Base-by-base conservation (phyloP, 345 rosid genomes). In the Hibiscus trionum region DNA sequence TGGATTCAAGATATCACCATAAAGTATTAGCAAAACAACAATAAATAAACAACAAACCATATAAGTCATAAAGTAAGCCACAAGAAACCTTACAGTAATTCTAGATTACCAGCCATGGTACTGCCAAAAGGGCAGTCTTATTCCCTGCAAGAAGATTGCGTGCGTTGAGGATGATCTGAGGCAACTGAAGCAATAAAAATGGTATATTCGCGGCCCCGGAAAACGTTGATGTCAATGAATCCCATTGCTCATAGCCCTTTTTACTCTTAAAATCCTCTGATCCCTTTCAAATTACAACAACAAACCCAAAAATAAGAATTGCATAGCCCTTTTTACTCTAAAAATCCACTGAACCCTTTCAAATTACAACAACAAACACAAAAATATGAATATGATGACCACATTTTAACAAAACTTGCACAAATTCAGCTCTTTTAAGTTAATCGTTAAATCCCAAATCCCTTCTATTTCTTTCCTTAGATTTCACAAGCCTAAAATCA, bases 111-210 rank as follows among this genome's bases (percentile, higher is more conserved):
- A 93, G 85, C 97, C 98, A 91, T 50, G 98, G 97, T 2, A 93
- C 94, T 2, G 98, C 98, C 0, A 86, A 72, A 59, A 93, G 93
- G 14, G 98, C 98, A 47, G 94, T 73, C 49, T 86, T 84, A 80
- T 93, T 88, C 73, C 94, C 91, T 10, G 91, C 84, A 73, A 86
- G 15, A 44, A 93, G 93, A 81, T 93, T 93, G 21, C 77, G 90
- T 0, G 96, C 82, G 65, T 93, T 93, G 76, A 93, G 97, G 71
- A 82, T 86, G 42, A 93, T 93, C 88, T 93, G 98, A 59, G 98
- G 98, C 80, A 93, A 66, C 66, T 93, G 98, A 17, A 91, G 85
- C 72, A 93, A 59, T 73, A 90, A 76, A 80, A 93, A 93, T 7
- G 98, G 98, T 59, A 93, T 62, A 78, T 84, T 91, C 39, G 98